Evolutionary conservation across 2,329 filamentous ascomycete genomes (phyloP).

Genomic region (Aureobasidium pullulans): DNA sequence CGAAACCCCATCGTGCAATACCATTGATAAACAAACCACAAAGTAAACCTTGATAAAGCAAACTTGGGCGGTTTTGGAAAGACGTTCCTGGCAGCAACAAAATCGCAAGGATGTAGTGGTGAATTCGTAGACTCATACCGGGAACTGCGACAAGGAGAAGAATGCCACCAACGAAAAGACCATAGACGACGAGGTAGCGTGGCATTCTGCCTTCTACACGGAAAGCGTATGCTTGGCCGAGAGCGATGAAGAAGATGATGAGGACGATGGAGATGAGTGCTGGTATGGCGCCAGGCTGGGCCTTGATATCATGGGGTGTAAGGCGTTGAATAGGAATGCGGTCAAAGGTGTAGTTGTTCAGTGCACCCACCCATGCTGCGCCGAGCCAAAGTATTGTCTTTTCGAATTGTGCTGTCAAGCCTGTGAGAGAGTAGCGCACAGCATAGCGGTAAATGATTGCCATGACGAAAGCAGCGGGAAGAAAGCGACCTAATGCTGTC

Average conservation of each 20-base stretch:
- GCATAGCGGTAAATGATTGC: slow-evolving; percentile 85
- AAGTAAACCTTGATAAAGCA: slow-evolving; percentile 84
- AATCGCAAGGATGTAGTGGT: slow-evolving; percentile 88
- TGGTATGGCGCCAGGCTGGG: slow-evolving; percentile 80
- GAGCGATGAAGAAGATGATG: slow-evolving; percentile 58
- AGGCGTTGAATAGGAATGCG: slow-evolving; percentile 88
- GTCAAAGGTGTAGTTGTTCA: slow-evolving; percentile 93
- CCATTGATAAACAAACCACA: slow-evolving; percentile 92
- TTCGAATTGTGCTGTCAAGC: slow-evolving; percentile 75
- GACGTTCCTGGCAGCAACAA: slow-evolving; percentile 81
- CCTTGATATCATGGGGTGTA: slow-evolving; percentile 79
- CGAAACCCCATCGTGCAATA: slow-evolving; percentile 89
- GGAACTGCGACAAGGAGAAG: slow-evolving; percentile 66
- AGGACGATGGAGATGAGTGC: slow-evolving; percentile 74
- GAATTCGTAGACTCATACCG: slow-evolving; percentile 74
- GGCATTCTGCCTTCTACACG: slow-evolving; percentile 76
- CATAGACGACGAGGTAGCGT: slow-evolving; percentile 71
- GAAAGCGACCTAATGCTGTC: slow-evolving; percentile 68
- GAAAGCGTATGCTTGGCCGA: slow-evolving; percentile 77
- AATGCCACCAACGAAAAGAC: slow-evolving; percentile 58
- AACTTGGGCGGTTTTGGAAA: slow-evolving; percentile 75
- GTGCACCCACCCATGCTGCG: slow-evolving; percentile 78
- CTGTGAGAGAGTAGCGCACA: slow-evolving; percentile 61
- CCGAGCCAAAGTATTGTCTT: slow-evolving; percentile 89
- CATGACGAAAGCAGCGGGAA: slow-evolving; percentile 80